A percentile compares a stretch with the other conserved stretches of the same genome.
Evolutionary conservation across 805 yeast species (phyloP).

Genomic region (Scheffersomyces stipitis): DNA sequence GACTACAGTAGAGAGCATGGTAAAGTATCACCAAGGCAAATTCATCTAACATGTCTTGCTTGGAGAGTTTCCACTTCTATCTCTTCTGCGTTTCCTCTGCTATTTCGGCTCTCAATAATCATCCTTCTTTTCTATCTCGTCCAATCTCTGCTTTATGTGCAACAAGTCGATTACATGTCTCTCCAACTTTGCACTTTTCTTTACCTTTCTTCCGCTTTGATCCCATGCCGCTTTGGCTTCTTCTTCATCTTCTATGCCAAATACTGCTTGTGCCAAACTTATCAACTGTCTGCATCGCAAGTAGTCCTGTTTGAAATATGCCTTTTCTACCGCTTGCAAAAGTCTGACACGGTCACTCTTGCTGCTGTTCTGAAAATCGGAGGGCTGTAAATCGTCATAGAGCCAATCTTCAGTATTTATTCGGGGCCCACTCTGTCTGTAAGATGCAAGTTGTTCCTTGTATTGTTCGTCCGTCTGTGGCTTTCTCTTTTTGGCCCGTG

Average conservation of each 20-base stretch:
- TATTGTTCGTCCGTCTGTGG: constrained; percentile 71
- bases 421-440: constrained; percentile 56
- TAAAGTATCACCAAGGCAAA: too few relatives aligned
- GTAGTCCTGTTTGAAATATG: constrained; percentile 58
- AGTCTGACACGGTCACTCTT: constrained; percentile 59
- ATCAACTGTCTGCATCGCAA: constrained; percentile 49
- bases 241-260: constrained; percentile 20
- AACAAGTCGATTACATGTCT: constrained; percentile 53
- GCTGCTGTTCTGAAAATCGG: constrained; percentile 25
- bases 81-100: too few relatives aligned
- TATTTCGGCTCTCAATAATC: too few relatives aligned
- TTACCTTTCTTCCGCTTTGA: constrained; percentile 23
- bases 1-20: too few relatives aligned
- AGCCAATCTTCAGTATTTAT: constrained; percentile 49
- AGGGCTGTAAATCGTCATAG: constrained; percentile 20
- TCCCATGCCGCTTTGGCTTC: constrained; percentile 21
- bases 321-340: constrained; percentile 60
- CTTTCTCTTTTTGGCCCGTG: constrained; percentile 44
- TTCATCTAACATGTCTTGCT: not conserved
- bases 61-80: constrained; percentile 1
- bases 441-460: constrained; percentile 50
- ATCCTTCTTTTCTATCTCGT: too few relatives aligned
- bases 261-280: constrained; percentile 32
- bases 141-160: constrained; percentile 38
- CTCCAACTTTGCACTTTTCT: constrained; percentile 39